Base-by-base conservation (phyloP, 2,329 filamentous ascomycete genomes). In the Microcyclospora pomicola region DNA sequence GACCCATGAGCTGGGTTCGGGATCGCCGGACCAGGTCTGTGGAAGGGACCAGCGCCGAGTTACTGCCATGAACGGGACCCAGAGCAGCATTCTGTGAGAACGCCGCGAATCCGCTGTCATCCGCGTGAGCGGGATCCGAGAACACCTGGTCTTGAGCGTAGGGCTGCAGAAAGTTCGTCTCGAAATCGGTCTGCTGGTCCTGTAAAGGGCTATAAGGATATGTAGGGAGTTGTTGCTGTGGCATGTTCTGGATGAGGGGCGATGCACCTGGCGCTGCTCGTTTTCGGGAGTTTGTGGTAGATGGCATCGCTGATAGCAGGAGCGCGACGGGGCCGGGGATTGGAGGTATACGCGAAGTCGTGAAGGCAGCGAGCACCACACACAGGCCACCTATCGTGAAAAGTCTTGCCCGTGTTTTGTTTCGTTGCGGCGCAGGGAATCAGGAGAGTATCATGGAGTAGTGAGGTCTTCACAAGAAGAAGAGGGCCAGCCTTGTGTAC, bases 211-310 rank as follows among this genome's bases (percentile, higher is more conserved):
- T 67, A 40, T 62, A 51, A 34, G 42, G 45, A 40, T 43, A 51
- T 24, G 37, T 38, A 36, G 37, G 39, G 34, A 35, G 41, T 32
- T 42, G 66, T 30, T 50, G 55, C 44, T 64, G 64, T 40, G 19
- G 7, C 19, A 24, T 24, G 19, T 71, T 70, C 53, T 75, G 72
- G 15, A 71, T 63, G 46, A 73, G 63, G n/a, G 82, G 79, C 29
- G 75, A 71, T 44, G 77, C 66, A 55, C 80, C 82, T 40, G 82
- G 79, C 34, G 82, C 82, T 49, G 80, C 68, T 58, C 83, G 72
- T 66, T 91, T 91, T 60, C 82, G 49, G 29, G 41, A 46, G 19
- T 24, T 24, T 24, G 19, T 24, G 4, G 19, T 24, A 24, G 19
- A 24, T 24, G 4, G 19, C 14, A 42, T 41, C 31, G 38, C 42